Conservation (phyloP, 1,139 yeast species). For the Eremothecium gossypii region DNA sequence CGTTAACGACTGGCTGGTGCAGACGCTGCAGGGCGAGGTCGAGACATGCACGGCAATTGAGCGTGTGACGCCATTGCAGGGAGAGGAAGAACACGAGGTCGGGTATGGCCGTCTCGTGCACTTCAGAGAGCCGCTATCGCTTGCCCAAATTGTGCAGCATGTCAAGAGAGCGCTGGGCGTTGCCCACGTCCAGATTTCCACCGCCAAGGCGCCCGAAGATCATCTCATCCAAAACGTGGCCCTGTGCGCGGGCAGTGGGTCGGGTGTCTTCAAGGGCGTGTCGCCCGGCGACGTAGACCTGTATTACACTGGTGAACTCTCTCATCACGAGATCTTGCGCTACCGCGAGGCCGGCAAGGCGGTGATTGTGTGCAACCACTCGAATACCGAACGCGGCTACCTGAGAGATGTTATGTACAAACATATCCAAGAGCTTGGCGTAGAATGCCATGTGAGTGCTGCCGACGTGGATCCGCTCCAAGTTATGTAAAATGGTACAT, state of each 20-base stretch:
- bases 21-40: conserved; percentile 40
- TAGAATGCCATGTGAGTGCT: conserved; percentile 37
- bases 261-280: conserved; percentile 39
- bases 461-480: conserved; percentile 49
- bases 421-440: conserved; percentile 38
- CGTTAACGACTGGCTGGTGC: conserved; percentile 84
- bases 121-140: conserved; percentile 37
- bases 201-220: conserved; percentile 28
- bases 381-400: conserved; percentile 89
- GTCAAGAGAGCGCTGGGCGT: conserved; percentile 51
- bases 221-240: conserved; percentile 51
- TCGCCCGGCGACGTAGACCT: conserved; percentile 50
- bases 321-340: conserved; percentile 81
- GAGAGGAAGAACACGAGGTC: conserved; percentile 35
- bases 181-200: conserved; percentile 56
- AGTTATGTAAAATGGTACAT: conserved; percentile 7
- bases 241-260: conserved; percentile 94
- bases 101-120: conserved; percentile 79
- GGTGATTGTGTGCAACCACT: conserved; percentile 75
- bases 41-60: conserved; percentile 32
- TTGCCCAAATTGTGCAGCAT: conserved; percentile 40
- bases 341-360: conserved; percentile 64
- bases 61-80: conserved; percentile 22
- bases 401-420: conserved; percentile 40
- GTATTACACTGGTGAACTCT: conserved; percentile 82